A percentile compares a stretch with the other conserved stretches of the same genome.
phyloP scores from a whole-genome alignment of 257 asterid genomes.

The Henckelia pumila region DNA sequence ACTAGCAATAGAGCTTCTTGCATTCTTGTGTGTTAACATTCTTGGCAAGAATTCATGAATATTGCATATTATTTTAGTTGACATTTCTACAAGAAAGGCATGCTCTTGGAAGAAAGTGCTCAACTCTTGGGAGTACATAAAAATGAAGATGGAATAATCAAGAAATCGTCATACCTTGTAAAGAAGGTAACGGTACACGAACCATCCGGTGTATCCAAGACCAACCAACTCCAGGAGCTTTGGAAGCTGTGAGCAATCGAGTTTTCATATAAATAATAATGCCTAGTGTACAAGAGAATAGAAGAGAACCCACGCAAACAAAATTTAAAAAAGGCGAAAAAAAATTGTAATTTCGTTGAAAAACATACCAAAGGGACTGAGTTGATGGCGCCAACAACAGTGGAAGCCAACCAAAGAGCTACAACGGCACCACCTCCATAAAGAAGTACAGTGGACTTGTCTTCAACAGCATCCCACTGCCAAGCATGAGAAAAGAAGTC shows the following conservation, averaged over 20 bases:
- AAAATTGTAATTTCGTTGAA: not conserved
- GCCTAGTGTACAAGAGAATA: not conserved
- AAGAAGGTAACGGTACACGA: conserved; percentile 96
- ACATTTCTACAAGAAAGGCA: no score
- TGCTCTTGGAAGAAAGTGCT: no score
- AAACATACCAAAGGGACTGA: conserved; percentile 84
- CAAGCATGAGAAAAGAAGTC: conserved; percentile 1
- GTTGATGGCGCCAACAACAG: conserved; percentile 76
- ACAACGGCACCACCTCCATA: conserved; percentile 90
- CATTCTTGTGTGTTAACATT: no score
- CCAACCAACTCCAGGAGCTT: conserved; percentile 96
- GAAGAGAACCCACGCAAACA: no score
- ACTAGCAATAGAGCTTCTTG: not conserved
- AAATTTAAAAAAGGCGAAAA: no score
- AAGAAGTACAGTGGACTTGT: conserved; percentile 69
- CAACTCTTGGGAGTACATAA: no score
- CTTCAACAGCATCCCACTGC: conserved; percentile 95
- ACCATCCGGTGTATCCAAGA: conserved; percentile 98
- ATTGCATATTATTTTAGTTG: not conserved
- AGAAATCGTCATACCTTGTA: conserved; percentile 60
- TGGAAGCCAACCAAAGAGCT: conserved; percentile 80
- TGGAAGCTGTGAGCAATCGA: conserved; percentile 71
- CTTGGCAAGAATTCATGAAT: no score
- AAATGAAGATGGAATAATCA: not conserved
- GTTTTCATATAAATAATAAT: not conserved